Evolutionary conservation across 2,329 filamentous ascomycete genomes (phyloP).

Genomic region (Anthostomella pinea): DNA sequence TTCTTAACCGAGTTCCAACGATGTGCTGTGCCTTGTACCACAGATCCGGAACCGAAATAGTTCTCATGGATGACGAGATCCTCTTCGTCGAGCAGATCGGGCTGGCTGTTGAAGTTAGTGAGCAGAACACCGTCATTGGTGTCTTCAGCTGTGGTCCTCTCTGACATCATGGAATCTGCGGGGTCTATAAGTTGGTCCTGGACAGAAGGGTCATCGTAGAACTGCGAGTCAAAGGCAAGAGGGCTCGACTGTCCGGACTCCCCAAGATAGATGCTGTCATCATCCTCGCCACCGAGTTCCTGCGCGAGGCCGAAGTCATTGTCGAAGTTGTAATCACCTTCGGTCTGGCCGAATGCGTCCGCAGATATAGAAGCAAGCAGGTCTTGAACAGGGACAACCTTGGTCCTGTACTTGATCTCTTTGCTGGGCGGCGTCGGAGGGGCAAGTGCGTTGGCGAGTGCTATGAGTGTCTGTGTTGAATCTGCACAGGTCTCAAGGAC

Average conservation of each 20-base stretch:
- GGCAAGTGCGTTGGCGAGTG: constrained; percentile 72
- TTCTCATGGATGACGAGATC: constrained; percentile 71
- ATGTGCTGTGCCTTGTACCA: constrained; percentile 65
- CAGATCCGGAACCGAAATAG: constrained; percentile 66
- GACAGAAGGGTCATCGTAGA: constrained; percentile 42
- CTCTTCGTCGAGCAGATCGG: constrained; percentile 48
- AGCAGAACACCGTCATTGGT: constrained; percentile 46
- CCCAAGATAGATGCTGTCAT: constrained; percentile 37
- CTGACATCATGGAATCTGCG: constrained; percentile 36
- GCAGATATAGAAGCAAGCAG: constrained; percentile 88
- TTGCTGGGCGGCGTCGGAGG: constrained; percentile 82
- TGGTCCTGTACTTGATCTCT: constrained; percentile 80
- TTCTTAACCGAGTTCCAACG: constrained; percentile 79
- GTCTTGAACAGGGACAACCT: constrained; percentile 81
- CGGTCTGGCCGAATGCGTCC: constrained; percentile 69
- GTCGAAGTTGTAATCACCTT: constrained; percentile 61
- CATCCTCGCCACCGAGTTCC: constrained; percentile 43
- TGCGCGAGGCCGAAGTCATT: constrained; percentile 58
- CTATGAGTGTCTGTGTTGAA: constrained; percentile 88
- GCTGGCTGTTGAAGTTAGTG: constrained; percentile 38
- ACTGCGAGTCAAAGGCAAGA: constrained; percentile 43
- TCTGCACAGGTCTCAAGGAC: constrained; percentile 95
- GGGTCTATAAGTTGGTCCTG: constrained; percentile 50
- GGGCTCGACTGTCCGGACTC: constrained; percentile 34
- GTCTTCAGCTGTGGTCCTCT: constrained; percentile 40